Evolutionary conservation across 208 protist species (phyloP).

Genomic region (Trypanosoma mega): DNA sequence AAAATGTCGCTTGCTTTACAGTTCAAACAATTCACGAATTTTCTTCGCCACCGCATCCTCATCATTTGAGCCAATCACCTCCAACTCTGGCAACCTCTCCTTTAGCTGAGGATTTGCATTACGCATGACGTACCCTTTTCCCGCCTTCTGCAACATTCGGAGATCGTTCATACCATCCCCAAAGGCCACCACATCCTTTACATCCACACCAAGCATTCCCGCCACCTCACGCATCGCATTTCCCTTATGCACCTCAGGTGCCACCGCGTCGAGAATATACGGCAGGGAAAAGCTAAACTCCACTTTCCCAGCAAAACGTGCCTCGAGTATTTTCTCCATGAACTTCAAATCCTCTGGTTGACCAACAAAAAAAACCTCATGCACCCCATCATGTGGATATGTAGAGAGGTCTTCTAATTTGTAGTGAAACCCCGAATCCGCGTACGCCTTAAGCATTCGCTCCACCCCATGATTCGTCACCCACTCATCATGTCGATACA

Average conservation of each 20-base stretch:
- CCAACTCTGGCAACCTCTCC: constrained; percentile 29
- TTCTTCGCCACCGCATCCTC: constrained; percentile 76
- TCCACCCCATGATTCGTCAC: constrained; percentile 43
- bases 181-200: constrained; percentile 60
- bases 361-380: constrained; percentile 43
- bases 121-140: constrained; percentile 57
- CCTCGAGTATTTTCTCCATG: constrained; percentile 33
- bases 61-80: constrained; percentile 51
- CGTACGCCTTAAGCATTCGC: constrained; percentile 49
- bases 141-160: constrained; percentile 45
- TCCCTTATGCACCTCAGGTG: constrained; percentile 37
- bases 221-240: constrained; percentile 45
- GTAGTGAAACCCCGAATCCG: constrained; percentile 44
- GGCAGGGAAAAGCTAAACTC: constrained; percentile 36
- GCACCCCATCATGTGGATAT: constrained; percentile 22
- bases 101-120: constrained; percentile 49
- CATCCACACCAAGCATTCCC: constrained; percentile 28
- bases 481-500: constrained; percentile 61
- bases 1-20: constrained; percentile 1
- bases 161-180: constrained; percentile 76
- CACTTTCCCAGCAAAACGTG: constrained; percentile 28
- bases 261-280: constrained; percentile 30
- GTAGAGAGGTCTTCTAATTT: constrained; percentile 27
- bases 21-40: constrained; percentile 53
- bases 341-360: constrained; percentile 23